These are phyloP conservation scores for Fusarium albidum DNA, from an alignment of 2,329 filamentous ascomycete species.

Conservation along the genomic window DNA sequence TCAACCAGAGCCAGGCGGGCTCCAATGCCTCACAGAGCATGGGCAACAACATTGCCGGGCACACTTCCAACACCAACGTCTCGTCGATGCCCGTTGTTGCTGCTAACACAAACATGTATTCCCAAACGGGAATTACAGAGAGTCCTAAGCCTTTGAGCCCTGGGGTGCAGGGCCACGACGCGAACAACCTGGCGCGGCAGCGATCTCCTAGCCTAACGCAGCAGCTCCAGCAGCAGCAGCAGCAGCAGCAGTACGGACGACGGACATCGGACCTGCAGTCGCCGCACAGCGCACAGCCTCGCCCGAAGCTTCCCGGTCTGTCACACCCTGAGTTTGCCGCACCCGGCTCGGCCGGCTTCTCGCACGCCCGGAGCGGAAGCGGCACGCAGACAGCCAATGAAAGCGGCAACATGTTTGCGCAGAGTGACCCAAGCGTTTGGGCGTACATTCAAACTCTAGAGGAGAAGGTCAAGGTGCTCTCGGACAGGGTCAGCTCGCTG, in stretches of 20 bases:
- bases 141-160: slow-evolving; percentile 86
- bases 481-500: slow-evolving; percentile 45
- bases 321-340: slow-evolving; percentile 48
- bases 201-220: slow-evolving; percentile 72
- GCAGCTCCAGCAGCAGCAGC: slow-evolving; percentile 71
- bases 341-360: slow-evolving; percentile 42
- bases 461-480: slow-evolving; percentile 53
- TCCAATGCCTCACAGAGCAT: slow-evolving; percentile 62
- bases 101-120: slow-evolving; percentile 68
- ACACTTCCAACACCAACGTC: slow-evolving; percentile 59
- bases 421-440: slow-evolving; percentile 71
- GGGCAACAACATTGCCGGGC: slow-evolving; percentile 53
- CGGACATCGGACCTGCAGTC: slow-evolving; percentile 64
- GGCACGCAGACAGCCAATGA: slow-evolving; percentile 63
- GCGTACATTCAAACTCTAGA: slow-evolving; percentile 77
- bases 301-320: slow-evolving; percentile 48
- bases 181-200: slow-evolving; percentile 60
- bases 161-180: slow-evolving; percentile 62
- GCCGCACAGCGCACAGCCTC: slow-evolving; percentile 56
- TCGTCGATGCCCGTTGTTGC: slow-evolving; percentile 57
- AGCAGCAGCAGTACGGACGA: slow-evolving; percentile 67
- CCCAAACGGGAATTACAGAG: slow-evolving; percentile 79
- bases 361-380: slow-evolving; percentile 52
- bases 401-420: slow-evolving; percentile 72
- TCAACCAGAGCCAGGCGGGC: slow-evolving; percentile 63